Conservation (phyloP, 1,284 basidiomycete species). For the Athelia psychrophila region DNA sequence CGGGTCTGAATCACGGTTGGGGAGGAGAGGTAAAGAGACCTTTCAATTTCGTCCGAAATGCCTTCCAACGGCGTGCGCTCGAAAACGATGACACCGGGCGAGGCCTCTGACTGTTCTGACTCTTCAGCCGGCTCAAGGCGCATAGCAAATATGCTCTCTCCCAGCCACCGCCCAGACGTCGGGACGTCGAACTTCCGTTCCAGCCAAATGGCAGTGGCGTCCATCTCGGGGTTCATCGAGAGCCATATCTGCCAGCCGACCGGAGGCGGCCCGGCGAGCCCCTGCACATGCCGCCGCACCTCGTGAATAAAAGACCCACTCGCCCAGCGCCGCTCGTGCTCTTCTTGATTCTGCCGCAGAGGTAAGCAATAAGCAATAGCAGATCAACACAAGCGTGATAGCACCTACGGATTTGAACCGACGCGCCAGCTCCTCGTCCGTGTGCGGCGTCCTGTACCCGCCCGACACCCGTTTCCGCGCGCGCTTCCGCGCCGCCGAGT, state of each 20-base stretch:
- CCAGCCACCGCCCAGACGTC: constrained; percentile 55
- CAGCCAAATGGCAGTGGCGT: constrained; percentile 75
- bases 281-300: constrained; percentile 39
- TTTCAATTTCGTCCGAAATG: constrained; percentile 62
- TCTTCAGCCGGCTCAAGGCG: constrained; percentile 27
- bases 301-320: constrained; percentile 60
- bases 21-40: constrained; percentile 33
- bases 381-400: constrained; percentile 12
- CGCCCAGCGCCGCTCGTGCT: constrained; percentile 67
- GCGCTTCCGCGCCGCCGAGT: constrained; percentile 32
- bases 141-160: constrained; percentile 58
- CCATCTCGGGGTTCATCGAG: constrained; percentile 66
- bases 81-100: constrained; percentile 68
- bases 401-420: constrained; percentile 62
- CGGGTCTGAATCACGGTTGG: constrained; percentile 3
- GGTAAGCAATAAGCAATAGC: constrained; percentile 15
- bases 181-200: constrained; percentile 71
- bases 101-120: constrained; percentile 21
- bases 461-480: constrained; percentile 45
- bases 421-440: constrained; percentile 61
- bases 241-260: constrained; percentile 61
- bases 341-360: constrained; percentile 56
- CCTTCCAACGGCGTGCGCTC: constrained; percentile 65
- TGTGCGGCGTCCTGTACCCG: constrained; percentile 46
- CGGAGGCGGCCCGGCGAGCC: constrained; percentile 17